Evolutionary conservation across 129 eudicot species (phyloP), one percentile per base, ranked within the genome.

Genomic region (Escallonia rubra): DNA sequence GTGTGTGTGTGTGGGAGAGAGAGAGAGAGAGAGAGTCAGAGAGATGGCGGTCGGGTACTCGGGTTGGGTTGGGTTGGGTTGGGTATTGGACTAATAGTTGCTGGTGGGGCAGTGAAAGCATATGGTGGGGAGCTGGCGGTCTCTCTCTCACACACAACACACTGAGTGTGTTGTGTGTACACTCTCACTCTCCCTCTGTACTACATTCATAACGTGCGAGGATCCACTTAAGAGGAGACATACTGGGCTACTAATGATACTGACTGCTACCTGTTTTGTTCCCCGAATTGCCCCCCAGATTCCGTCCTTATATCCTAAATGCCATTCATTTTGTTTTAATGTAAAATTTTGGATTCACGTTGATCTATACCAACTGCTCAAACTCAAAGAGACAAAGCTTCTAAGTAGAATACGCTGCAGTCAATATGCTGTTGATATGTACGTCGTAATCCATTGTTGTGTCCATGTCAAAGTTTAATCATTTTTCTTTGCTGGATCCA

Each of bases 171-270:
- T 40, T 60, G 64, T 52, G 38, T 66, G 51, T 58, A 34, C n/a
- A n/a, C n/a, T n/a, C 42, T 13, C 42, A 38, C 57, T 62, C 42
- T 47, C 47, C 11, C 64, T 47, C 59, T 44, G 8, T 43, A 48
- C 43, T 63, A 72, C 59, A 67, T 69, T 72, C 64, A 68, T 82
- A 89, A 89, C 96, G 87, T 89, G 96, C 73, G 85, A 89, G 78
- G 87, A 89, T 89, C 96, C 83, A 75, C 87, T 80, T 74, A 72
- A 51, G 82, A 78, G 96, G 92, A 85, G 92, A 85, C 96, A 86
- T 70, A 70, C 75, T 71, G 86, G 86, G 79, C 70, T 74, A 69
- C 51, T 43, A 39, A n/a, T 77, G 79, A 76, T 66, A 16, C 45
- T 61, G 87, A 84, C 77, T 48, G 47, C 69, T 66, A 56, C 75